Conservation (phyloP, 2,329 filamentous ascomycete species). For the Chalaropsis ovoidea region DNA sequence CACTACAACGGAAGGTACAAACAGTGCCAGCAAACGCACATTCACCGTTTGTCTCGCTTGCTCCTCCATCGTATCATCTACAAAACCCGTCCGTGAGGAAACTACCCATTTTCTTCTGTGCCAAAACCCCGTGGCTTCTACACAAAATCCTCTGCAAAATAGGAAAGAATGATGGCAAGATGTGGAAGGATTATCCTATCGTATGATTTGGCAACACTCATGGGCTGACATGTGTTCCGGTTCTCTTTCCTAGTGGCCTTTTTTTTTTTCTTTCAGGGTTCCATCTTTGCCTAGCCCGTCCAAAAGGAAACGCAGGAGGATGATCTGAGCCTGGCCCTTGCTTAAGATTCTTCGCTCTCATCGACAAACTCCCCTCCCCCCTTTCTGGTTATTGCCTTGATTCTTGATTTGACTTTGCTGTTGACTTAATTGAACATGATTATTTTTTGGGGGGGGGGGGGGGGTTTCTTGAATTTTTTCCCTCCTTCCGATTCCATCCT, state of each 20-base stretch:
- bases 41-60: no score
- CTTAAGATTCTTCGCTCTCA: background rate
- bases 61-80: no score
- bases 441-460: no score
- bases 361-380: background rate
- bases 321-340: background rate
- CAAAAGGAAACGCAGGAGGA: background rate
- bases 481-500: background rate
- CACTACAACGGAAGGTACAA: no score
- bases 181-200: slow-evolving; percentile 22
- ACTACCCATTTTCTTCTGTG: background rate
- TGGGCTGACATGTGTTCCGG: slow-evolving; percentile 18
- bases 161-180: slow-evolving; percentile 25
- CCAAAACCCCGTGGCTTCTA: background rate
- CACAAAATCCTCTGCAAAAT: slow-evolving; percentile 18
- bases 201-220: slow-evolving; percentile 20
- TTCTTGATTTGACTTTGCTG: background rate
- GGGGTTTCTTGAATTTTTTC: background rate
- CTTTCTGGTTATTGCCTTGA: background rate
- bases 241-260: background rate
- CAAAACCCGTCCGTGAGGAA: background rate
- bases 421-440: no score
- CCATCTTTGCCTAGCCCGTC: background rate
- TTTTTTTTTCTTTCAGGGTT: slow-evolving; percentile 13
- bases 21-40: no score